A percentile compares a stretch with the other conserved stretches of the same genome.
phyloP scores from a whole-genome alignment of 768 basidiomycete genomes.

The Rhodotorula kratochvilovae region DNA sequence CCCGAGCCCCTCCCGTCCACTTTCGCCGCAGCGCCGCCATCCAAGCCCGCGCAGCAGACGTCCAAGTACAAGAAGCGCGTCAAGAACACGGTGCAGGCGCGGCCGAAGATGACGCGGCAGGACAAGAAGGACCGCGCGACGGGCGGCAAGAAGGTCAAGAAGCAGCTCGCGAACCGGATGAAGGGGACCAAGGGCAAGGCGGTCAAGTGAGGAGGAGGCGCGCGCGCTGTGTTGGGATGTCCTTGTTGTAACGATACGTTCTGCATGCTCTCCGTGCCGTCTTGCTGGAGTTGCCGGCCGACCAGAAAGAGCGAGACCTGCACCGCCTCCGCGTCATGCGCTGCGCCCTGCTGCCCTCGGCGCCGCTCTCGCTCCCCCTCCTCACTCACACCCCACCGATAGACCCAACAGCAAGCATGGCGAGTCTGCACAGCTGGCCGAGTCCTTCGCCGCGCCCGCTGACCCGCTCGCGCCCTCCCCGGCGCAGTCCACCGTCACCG shows the following conservation, averaged over 20 bases:
- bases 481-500: background rate
- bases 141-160: slow-evolving; percentile 34
- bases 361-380: too few relatives aligned
- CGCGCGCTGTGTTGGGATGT: too few relatives aligned
- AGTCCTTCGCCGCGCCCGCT: background rate
- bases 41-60: background rate
- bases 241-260: background rate
- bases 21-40: background rate
- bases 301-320: too few relatives aligned
- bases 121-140: slow-evolving; percentile 34
- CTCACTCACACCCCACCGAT: background rate
- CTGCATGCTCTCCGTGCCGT: background rate
- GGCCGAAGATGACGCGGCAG: slow-evolving; percentile 32
- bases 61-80: slow-evolving; percentile 31
- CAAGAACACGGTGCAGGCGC: slow-evolving; percentile 13
- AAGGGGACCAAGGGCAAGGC: slow-evolving; percentile 27
- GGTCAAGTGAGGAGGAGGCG: background rate
- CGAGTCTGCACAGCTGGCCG: background rate
- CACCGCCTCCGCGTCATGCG: too few relatives aligned
- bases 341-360: background rate
- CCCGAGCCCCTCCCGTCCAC: slow-evolving; percentile 15
- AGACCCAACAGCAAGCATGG: background rate
- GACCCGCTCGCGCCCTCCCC: background rate
- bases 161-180: slow-evolving; percentile 19
- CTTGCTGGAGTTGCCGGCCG: too few relatives aligned